Evolutionary conservation across 2,329 filamentous ascomycete genomes (phyloP).

Genomic region (Fusarium pilosicola): DNA sequence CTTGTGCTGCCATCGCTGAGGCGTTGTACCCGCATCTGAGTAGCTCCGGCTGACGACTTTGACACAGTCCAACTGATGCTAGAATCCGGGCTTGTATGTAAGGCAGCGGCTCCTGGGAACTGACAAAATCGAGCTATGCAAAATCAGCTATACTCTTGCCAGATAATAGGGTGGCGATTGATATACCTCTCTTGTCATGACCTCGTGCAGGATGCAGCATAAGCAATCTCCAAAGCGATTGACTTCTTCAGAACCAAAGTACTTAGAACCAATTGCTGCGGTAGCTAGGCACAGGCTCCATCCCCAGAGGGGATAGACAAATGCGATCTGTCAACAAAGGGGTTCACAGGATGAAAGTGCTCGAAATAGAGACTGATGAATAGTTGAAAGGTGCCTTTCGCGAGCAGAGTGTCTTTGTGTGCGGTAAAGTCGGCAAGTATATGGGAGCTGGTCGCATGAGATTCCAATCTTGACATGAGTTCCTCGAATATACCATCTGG

Average conservation of each 20-base stretch:
- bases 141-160: neutral
- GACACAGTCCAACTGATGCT: neutral
- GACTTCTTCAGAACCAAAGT: neutral
- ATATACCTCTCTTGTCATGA: neutral
- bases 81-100: neutral
- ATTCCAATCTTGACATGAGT: neutral
- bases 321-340: neutral
- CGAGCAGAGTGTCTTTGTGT: neutral
- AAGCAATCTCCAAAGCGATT: neutral
- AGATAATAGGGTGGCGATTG: accelerated
- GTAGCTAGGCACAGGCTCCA: neutral
- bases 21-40: neutral
- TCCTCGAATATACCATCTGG: neutral
- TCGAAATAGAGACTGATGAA: neutral
- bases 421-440: neutral
- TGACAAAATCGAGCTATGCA: neutral
- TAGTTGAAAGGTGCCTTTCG: neutral
- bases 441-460: neutral
- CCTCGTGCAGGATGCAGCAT: neutral
- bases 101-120: neutral
- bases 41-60: neutral
- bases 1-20: neutral
- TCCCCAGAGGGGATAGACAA: neutral
- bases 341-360: neutral
- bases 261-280: neutral